Conservation (phyloP, 2,329 filamentous ascomycete species). For the Cladosporium phlei region DNA sequence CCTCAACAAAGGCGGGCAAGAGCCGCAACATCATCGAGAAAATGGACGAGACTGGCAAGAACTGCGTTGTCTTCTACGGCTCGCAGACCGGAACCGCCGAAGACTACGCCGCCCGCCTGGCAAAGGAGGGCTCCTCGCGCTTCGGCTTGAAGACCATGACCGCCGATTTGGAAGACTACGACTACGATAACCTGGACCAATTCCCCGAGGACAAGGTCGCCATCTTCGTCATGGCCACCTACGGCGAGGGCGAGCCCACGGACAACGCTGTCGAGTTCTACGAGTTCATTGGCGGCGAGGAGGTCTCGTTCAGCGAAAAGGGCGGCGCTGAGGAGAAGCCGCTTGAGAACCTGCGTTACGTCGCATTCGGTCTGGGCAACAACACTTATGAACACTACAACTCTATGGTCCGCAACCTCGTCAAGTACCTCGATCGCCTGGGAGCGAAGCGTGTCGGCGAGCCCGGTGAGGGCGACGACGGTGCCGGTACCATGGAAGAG, state of each 20-base stretch:
- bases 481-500: constrained; percentile 98
- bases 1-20: constrained; percentile 69
- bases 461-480: constrained; percentile 93
- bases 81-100: constrained; percentile 98
- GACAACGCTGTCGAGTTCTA: constrained; percentile 99
- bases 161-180: constrained; percentile 95
- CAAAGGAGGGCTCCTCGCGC: constrained; percentile 94
- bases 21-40: constrained; percentile 92
- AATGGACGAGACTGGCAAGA: constrained; percentile 92
- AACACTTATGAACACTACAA: constrained; percentile 99
- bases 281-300: constrained; percentile 84
- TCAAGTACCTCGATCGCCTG: constrained; percentile 73
- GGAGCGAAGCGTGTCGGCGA: constrained; percentile 80
- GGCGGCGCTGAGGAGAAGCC: constrained; percentile 59
- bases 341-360: constrained; percentile 80
- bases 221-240: constrained; percentile 94
- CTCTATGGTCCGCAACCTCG: constrained; percentile 90
- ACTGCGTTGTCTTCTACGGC: constrained; percentile 97
- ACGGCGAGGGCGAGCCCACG: constrained; percentile 96
- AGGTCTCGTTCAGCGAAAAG: constrained; percentile 72
- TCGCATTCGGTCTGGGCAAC: constrained; percentile 94
- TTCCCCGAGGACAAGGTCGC: constrained; percentile 86
- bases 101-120: constrained; percentile 91
- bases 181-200: constrained; percentile 87
- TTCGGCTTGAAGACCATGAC: constrained; percentile 98